These are phyloP conservation scores for Candida frijolesensis DNA, from an alignment of 1,139 yeast genomes.

Conservation along the genomic window DNA sequence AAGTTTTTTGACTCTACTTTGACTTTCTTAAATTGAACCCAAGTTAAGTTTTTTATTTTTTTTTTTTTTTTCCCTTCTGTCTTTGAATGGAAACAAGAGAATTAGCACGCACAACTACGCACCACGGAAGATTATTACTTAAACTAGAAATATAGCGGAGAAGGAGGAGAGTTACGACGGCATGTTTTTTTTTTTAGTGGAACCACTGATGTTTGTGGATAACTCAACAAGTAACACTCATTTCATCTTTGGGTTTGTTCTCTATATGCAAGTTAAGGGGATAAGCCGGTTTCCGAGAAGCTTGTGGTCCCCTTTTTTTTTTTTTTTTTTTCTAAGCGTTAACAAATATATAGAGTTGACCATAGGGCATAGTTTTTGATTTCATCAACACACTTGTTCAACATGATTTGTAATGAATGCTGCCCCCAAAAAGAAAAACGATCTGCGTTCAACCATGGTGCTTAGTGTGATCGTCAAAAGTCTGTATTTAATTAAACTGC, in stretches of 20 bases:
- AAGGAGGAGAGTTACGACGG: background rate
- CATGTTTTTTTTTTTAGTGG: background rate
- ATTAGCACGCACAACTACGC: background rate
- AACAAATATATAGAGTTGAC: too few species aligned
- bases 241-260: slow-evolving; percentile 1
- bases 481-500: background rate
- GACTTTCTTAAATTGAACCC: background rate
- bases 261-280: slow-evolving; percentile 1
- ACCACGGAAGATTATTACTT: slow-evolving; percentile 1
- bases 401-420: background rate
- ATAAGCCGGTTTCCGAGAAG: background rate
- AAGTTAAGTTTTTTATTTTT: background rate
- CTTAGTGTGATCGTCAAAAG: background rate
- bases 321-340: background rate
- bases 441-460: background rate
- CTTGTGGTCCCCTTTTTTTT: background rate
- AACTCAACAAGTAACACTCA: background rate
- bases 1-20: background rate
- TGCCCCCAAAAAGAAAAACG: background rate
- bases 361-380: too few species aligned
- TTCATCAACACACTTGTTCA: too few species aligned
- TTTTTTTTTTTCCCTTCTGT: background rate
- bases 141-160: background rate
- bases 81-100: background rate
- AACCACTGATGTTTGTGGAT: too few species aligned